These are phyloP conservation scores for Yueomyces sinensis DNA, from an alignment of 805 yeast species.

Conservation along the genomic window DNA sequence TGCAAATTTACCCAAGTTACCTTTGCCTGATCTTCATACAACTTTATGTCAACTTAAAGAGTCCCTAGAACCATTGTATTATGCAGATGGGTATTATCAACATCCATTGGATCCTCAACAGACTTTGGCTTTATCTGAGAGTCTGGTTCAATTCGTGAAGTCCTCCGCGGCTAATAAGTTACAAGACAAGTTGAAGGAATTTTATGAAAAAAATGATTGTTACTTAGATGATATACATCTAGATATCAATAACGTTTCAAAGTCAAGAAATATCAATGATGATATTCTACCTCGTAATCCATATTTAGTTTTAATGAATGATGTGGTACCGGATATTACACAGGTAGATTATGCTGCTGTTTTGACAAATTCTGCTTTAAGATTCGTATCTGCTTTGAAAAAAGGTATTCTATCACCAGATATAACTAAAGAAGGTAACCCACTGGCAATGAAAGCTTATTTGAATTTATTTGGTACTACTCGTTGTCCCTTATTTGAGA, in stretches of 20 bases:
- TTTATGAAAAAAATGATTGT: constrained; percentile 30
- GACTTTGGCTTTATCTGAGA: constrained; percentile 26
- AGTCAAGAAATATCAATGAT: constrained; percentile 51
- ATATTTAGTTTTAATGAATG: constrained; percentile 59
- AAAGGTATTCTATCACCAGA: constrained; percentile 44
- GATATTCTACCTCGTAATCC: constrained; percentile 70
- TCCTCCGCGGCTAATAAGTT: constrained; percentile 31
- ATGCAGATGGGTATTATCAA: constrained; percentile 35
- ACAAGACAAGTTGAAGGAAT: constrained; percentile 40
- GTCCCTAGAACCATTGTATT: constrained; percentile 47
- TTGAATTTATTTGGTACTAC: constrained; percentile 57
- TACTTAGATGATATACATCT: constrained; percentile 40
- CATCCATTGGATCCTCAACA: constrained; percentile 17
- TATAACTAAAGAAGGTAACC: constrained; percentile 31
- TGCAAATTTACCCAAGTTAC: constrained; percentile 37
- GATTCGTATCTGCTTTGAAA: constrained; percentile 50
- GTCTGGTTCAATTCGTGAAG: constrained; percentile 32
- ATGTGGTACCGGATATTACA: constrained; percentile 49
- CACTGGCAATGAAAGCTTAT: constrained; percentile 58
- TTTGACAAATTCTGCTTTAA: constrained; percentile 48
- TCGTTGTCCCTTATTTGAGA: constrained; percentile 32
- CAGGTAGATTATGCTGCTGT: constrained; percentile 61
- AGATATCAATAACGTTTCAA: constrained; percentile 29
- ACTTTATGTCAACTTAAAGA: constrained; percentile 40
- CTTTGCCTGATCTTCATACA: constrained; percentile 42